Percentiles rank a stretch among this genome's conserved stretches.
These are phyloP conservation scores for Serendipita indica DNA, from an alignment of 768 basidiomycete species.

Conservation along the genomic window DNA sequence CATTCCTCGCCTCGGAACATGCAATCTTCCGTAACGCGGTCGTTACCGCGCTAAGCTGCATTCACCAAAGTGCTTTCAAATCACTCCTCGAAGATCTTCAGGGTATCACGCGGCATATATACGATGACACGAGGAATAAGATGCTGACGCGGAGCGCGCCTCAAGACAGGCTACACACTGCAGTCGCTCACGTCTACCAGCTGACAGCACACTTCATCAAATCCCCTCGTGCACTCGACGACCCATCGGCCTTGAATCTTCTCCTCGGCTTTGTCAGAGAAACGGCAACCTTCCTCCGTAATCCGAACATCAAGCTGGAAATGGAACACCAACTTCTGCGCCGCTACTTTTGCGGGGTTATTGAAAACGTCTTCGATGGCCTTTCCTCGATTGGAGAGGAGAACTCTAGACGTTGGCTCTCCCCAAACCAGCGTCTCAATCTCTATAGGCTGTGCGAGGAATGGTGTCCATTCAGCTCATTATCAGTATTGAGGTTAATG, in stretches of 20 bases:
- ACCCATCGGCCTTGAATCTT: slow-evolving; percentile 58
- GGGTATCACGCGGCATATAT: slow-evolving; percentile 65
- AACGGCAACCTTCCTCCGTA: slow-evolving; percentile 62
- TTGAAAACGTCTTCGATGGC: slow-evolving; percentile 74
- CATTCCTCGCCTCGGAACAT: slow-evolving; percentile 78
- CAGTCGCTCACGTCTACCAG: slow-evolving; percentile 78
- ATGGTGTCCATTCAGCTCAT: slow-evolving; percentile 78
- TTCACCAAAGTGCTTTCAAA: slow-evolving; percentile 61
- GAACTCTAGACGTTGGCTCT: slow-evolving; percentile 63
- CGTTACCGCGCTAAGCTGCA: slow-evolving; percentile 77
- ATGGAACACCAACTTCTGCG: slow-evolving; percentile 66
- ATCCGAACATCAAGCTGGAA: slow-evolving; percentile 57
- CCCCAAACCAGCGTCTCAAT: slow-evolving; percentile 57
- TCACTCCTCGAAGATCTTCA: slow-evolving; percentile 75
- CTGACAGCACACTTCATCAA: slow-evolving; percentile 67
- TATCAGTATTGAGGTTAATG: slow-evolving; percentile 28
- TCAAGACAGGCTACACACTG: slow-evolving; percentile 68
- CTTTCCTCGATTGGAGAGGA: slow-evolving; percentile 39
- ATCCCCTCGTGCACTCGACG: slow-evolving; percentile 48
- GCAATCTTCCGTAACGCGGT: slow-evolving; percentile 71
- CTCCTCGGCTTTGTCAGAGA: slow-evolving; percentile 78
- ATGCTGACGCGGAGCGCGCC: slow-evolving; percentile 45
- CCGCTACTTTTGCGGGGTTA: slow-evolving; percentile 79
- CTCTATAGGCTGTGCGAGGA: slow-evolving; percentile 80
- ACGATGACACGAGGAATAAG: slow-evolving; percentile 51